Conservation (phyloP, 179 eudicot genomes). For the Silene vulgaris region DNA sequence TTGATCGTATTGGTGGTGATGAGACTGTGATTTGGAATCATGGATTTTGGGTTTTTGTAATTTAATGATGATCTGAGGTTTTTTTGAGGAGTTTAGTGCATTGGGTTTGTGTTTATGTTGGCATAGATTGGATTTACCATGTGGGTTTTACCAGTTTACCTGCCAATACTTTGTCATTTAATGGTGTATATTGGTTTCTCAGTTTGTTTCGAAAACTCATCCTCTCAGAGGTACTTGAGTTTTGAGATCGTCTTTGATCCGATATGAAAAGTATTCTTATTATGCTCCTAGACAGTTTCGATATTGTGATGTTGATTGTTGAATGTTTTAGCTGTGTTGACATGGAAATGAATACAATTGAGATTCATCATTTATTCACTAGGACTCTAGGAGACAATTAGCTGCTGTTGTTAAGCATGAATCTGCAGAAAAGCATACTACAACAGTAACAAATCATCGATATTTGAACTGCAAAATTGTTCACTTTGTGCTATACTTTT, state of each 20-base stretch:
- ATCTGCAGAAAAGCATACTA: neutral
- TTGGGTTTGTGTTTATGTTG: constrained; percentile 18
- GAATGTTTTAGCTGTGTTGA: neutral
- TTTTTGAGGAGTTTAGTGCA: constrained; percentile 18
- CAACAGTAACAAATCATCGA: neutral
- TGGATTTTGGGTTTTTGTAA: neutral
- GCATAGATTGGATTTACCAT: constrained; percentile 19
- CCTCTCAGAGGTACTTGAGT: neutral
- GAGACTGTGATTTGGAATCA: neutral
- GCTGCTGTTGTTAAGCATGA: neutral
- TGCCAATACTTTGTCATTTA: constrained; percentile 8
- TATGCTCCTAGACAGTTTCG: neutral
- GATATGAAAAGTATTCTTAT: neutral
- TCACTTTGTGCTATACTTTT: too few relatives aligned
- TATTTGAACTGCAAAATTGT: neutral
- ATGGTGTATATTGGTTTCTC: too few relatives aligned
- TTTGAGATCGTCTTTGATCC: neutral
- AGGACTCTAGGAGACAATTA: neutral
- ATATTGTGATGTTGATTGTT: neutral
- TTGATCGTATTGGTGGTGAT: neutral
- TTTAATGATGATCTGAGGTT: constrained; percentile 1
- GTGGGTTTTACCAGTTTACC: neutral
- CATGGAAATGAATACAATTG: neutral
- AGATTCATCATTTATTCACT: neutral
- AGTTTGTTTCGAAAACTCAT: too few relatives aligned